Evolutionary conservation across 805 yeast genomes (phyloP).

Genomic region (Teunomyces cretensis): DNA sequence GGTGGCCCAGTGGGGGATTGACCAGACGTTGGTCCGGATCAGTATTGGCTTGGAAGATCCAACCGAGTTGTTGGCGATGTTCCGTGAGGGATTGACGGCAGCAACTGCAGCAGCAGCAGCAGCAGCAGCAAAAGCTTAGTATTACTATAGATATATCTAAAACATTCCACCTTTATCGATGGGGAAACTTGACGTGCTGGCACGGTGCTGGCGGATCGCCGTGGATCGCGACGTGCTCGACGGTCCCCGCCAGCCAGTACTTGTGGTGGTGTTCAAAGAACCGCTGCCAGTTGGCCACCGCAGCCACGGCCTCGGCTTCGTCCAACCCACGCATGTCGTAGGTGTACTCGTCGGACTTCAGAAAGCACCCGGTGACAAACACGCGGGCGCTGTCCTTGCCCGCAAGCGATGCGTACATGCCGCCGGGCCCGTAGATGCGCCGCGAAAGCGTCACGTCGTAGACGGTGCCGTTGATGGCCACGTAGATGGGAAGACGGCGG

Average conservation of each 20-base stretch:
- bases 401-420: constrained; percentile 54
- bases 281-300: constrained; percentile 51
- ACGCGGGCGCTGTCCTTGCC: constrained; percentile 72
- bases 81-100: constrained; percentile 52
- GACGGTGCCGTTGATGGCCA: constrained; percentile 60
- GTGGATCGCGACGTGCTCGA: constrained; percentile 41
- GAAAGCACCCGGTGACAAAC: constrained; percentile 68
- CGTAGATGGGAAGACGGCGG: constrained; percentile 48
- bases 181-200: constrained; percentile 15
- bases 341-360: constrained; percentile 53
- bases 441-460: constrained; percentile 59
- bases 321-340: constrained; percentile 66
- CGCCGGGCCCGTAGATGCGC: constrained; percentile 57
- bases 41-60: constrained; percentile 84
- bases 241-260: constrained; percentile 66
- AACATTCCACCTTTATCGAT: too few species aligned
- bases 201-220: constrained; percentile 58
- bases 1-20: constrained; percentile 80
- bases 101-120: too few species aligned
- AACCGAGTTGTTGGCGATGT: constrained; percentile 49
- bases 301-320: constrained; percentile 32
- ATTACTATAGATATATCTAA: too few species aligned
- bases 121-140: not conserved
- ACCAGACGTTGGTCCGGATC: constrained; percentile 70
- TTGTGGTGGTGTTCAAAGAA: constrained; percentile 45